Evolutionary conservation across 805 yeast genomes (phyloP), one percentile per base, ranked within the genome.

Genomic region (Millerozyma acaciae): DNA sequence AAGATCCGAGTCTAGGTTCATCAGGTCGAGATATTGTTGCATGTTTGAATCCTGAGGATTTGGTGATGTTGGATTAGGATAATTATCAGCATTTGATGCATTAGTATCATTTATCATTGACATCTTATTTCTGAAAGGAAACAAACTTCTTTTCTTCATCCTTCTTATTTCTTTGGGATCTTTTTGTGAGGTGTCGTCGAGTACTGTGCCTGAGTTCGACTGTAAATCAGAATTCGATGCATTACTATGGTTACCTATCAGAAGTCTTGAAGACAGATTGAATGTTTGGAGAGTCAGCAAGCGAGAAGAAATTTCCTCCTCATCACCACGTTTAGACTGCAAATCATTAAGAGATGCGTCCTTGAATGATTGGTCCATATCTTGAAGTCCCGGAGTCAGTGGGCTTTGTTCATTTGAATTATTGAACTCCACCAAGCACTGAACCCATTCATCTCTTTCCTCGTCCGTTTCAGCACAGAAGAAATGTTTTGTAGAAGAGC

Each of bases 381-480:
- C 10, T n/a, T n/a, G 3, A 16, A 16, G 21, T 18, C 15, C 18
- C 17, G 16, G 27, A 22, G 9, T 37, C n/a, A n/a, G n/a, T n/a
- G n/a, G n/a, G n/a, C n/a, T n/a, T n/a, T n/a, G n/a, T 12, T 19
- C 37, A 14, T 16, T 33, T 12, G 28, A 17, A 16, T 60, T 62
- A 17, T 54, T 52, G 30, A 50, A 54, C 31, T 63, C 67, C 8
- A 67, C 53, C 47, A 67, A 53, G 1, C 54, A 44, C 15, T 73
- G 68, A 6, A 84, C 74, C 93, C 94, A 84, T 7, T 62, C 62
- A 47, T 82, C 89, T 36, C 90, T 70, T 49, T 87, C 95, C 17
- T 67, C 71, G 28, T 82, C 82, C 6, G 82, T 77, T 52, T 88
- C 95, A 2, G 93, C 82, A 55, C 94, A 85, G 33, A 87, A 72